Evolutionary conservation across 805 yeast species (phyloP).

Genomic region (Nematodospora valgi): DNA sequence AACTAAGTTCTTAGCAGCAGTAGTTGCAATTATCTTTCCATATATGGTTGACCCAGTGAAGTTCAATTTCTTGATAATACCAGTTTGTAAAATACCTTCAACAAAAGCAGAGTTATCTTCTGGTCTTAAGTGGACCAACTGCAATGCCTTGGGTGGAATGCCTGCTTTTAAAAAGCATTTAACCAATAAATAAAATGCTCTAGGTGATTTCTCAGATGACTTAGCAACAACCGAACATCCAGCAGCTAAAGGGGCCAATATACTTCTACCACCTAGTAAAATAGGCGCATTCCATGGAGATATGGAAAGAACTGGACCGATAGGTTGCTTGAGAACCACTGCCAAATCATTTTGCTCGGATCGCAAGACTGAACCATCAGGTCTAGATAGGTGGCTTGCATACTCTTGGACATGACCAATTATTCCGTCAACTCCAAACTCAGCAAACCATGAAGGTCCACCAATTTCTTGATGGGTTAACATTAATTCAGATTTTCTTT

Average conservation of each 20-base stretch:
- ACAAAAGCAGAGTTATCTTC: slow-evolving; percentile 22
- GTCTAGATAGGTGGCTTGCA: slow-evolving; percentile 15
- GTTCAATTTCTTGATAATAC: slow-evolving; percentile 32
- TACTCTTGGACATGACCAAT: slow-evolving; percentile 29
- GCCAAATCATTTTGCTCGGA: slow-evolving; percentile 18
- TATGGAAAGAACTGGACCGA: slow-evolving; percentile 45
- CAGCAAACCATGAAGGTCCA: slow-evolving; percentile 32
- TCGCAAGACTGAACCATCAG: slow-evolving; percentile 17
- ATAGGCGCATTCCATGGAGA: slow-evolving; percentile 52
- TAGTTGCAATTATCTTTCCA: slow-evolving; percentile 33
- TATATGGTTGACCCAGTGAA: slow-evolving; percentile 46
- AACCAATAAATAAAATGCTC: slow-evolving; percentile 26
- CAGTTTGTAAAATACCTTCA: slow-evolving; percentile 22
- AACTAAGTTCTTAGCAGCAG: slow-evolving; percentile 35
- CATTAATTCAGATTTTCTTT: slow-evolving; percentile 10
- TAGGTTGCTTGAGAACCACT: slow-evolving; percentile 32
- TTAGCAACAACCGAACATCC: slow-evolving; percentile 47
- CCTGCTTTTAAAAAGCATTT: slow-evolving; percentile 36
- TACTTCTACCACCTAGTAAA: slow-evolving; percentile 34
- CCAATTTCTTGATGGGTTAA: slow-evolving; percentile 31
- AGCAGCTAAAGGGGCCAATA: slow-evolving; percentile 45
- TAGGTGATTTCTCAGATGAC: slow-evolving; percentile 38
- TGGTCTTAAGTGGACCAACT: slow-evolving; percentile 28
- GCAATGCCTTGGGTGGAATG: slow-evolving; percentile 33
- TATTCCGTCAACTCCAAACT: slow-evolving; percentile 27